Evolutionary conservation across 495 filamentous ascomycete species (phyloP), one percentile per base, ranked within the genome.

Genomic region (Neurospora sp.): DNA sequence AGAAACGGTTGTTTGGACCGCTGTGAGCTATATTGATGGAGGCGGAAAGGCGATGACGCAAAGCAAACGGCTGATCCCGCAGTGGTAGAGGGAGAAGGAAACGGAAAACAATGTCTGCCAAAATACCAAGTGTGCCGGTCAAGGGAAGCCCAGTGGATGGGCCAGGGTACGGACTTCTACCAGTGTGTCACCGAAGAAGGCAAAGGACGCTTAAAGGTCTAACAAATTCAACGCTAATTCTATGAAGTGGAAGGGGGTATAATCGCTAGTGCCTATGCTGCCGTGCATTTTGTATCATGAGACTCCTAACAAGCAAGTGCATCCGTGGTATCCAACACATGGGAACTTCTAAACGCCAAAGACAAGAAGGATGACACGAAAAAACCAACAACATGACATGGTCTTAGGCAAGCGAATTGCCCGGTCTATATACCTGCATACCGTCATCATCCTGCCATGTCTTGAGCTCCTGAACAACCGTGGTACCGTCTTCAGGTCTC

Each of bases 1-100:
- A 76, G 39, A 71, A 76, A 20, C 76, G 75, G 48, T 71, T 82
- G 31, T 86, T 85, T 72, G 77, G 75, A 14, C 70, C 66, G 10
- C 70, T 85, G 70, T 85, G 79, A 72, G 23, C 12, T 2, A 18
- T 16, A 18, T 40, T 69, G 37, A 59, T 59, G 20, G 20, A 12
- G 0, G 23, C 4, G 23, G 48, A 59, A 23, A 16, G 48, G 12
- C 1, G 48, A 59, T 1, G 48, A 59, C 23, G 5, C 48, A 23
- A 31, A 59, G 20, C 48, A 23, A 31, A 59, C 11, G 48, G 14
- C 23, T 20, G n/a, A 23, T 12, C 4, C 46, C 6, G 46, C 46
- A 54, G 46, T 23, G 46, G 20, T 54, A 54, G n/a, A 4, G 20
- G 20, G 23, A 23, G 46, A 54, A 10, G 46, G 46, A 54, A 23